Conservation (phyloP, 257 asterid species). For the Solanum medicagineum region DNA sequence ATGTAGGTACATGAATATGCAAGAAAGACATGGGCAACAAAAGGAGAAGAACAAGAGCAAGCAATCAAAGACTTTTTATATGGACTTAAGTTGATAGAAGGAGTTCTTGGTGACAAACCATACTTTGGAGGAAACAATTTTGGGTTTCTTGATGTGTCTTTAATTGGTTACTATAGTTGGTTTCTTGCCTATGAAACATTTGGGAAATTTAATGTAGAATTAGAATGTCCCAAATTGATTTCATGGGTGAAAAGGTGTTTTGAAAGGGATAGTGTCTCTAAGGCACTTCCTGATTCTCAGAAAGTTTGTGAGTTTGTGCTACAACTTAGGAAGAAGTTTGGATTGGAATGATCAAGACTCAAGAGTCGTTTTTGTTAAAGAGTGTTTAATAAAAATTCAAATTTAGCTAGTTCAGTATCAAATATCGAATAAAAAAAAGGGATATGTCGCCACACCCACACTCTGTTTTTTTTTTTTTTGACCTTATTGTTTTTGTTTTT, state of each 20-base stretch:
- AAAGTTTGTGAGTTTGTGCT: background rate
- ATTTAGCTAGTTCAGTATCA: too few species aligned
- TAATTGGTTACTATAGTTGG: constrained; percentile 1
- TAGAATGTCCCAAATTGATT: constrained; percentile 7
- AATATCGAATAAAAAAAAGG: too few species aligned
- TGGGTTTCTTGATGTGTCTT: constrained; percentile 2
- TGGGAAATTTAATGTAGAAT: background rate
- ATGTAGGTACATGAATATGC: background rate
- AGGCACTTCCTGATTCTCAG: background rate
- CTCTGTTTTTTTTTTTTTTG: too few species aligned
- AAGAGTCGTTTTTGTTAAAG: background rate
- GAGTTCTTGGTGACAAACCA: constrained; percentile 2
- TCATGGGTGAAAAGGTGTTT: constrained; percentile 5
- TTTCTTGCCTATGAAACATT: background rate
- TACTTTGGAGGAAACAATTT: background rate
- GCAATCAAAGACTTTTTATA: background rate
- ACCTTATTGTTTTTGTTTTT: background rate
- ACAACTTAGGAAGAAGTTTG: background rate
- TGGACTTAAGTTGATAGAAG: constrained; percentile 1
- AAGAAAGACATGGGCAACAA: background rate
- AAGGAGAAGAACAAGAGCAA: constrained; percentile 6
- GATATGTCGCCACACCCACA: too few species aligned
- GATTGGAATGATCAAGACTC: background rate
- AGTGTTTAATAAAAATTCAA: background rate
- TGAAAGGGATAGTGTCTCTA: constrained; percentile 3